Base-by-base conservation (phyloP, 768 basidiomycete genomes). In the Phlebiopsis gigantea region DNA sequence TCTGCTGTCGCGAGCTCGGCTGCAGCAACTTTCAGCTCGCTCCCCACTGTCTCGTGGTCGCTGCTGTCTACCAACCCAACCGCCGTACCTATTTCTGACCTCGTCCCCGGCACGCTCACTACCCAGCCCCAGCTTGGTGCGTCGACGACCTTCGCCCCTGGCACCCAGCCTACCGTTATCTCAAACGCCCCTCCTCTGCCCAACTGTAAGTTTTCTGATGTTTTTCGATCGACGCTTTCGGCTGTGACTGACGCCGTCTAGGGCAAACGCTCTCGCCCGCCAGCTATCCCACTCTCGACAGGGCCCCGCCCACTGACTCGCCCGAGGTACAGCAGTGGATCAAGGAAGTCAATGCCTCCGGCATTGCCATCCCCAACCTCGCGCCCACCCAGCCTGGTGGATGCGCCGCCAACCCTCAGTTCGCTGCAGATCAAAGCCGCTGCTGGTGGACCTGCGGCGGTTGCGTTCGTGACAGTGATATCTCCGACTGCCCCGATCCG, bases 381-480 rank as follows among this genome's bases (percentile, higher is more conserved):
- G 19, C 68, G 1, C 68, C 71, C 24, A 87, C 74, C n/a, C 61
- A 56, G n/a, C 53, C 62, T 19, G 71, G 70, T 49, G 71, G 74
- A 24, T 92, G 90, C 66, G 67, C 80, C 1, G 76, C 79, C 34
- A 88, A 90, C 66, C 68, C 65, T 0, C 57, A 64, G 7, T 80
- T 77, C 1, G 84, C 80, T 8, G 70, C 74, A 7, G 84, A 88
- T 66, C 42, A 68, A 5, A 71, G 67, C 9, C 75, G 81, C 24
- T 89, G 88, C 71, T 91, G 89, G 89, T 91, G 87, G 88, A 87
- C 87, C 10, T 90, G 88, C 65, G 79, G 82, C 63, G 83, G 85
- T 34, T 91, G 89, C 72, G 82, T 78, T 2, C 75, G 80, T 17
- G 59, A 71, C n/a, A 79, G 80, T 1, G 92, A 93, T 66, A 77